These are phyloP conservation scores for Pistacia atlantica DNA, from an alignment of 345 rosid species.

Conservation along the genomic window DNA sequence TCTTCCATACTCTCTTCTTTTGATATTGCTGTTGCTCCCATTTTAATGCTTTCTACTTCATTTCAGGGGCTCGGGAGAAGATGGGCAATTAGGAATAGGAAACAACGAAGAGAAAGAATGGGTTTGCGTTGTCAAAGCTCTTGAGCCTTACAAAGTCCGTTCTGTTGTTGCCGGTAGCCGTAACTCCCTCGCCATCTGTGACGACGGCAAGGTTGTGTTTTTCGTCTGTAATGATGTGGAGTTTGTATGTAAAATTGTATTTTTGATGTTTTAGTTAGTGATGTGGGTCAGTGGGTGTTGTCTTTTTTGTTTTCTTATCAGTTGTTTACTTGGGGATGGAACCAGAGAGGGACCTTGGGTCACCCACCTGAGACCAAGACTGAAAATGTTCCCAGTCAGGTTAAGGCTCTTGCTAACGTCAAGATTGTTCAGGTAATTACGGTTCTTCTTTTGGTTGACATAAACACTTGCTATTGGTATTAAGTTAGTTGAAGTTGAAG, in stretches of 20 bases:
- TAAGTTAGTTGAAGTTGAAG: conserved; percentile 4
- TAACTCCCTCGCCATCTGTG: conserved; percentile 96
- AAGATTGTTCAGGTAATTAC: conserved; percentile 79
- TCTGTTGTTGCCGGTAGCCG: conserved; percentile 97
- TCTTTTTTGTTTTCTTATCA: conserved; percentile 22
- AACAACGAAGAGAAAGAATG: conserved; percentile 75
- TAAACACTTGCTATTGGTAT: not conserved
- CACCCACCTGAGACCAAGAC: conserved; percentile 92
- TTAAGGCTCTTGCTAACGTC: conserved; percentile 67
- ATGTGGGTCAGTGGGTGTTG: not conserved
- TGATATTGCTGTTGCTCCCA: not conserved
- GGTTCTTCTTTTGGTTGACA: not conserved
- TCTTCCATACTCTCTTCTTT: not conserved
- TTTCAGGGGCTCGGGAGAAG: conserved; percentile 96
- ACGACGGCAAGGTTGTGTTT: conserved; percentile 78
- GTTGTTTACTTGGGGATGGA: conserved; percentile 99
- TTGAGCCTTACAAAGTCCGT: conserved; percentile 62
- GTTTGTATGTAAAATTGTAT: not conserved
- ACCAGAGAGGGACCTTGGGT: conserved; percentile 97
- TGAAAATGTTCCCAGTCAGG: conserved; percentile 83
- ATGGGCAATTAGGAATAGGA: conserved; percentile 94
- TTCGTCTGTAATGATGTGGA: not conserved
- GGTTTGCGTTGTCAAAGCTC: conserved; percentile 74
- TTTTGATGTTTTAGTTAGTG: conserved; percentile 3
- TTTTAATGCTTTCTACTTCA: not conserved